Conservation (phyloP, 148 eudicot species). For the Chenopodium suecicum region DNA sequence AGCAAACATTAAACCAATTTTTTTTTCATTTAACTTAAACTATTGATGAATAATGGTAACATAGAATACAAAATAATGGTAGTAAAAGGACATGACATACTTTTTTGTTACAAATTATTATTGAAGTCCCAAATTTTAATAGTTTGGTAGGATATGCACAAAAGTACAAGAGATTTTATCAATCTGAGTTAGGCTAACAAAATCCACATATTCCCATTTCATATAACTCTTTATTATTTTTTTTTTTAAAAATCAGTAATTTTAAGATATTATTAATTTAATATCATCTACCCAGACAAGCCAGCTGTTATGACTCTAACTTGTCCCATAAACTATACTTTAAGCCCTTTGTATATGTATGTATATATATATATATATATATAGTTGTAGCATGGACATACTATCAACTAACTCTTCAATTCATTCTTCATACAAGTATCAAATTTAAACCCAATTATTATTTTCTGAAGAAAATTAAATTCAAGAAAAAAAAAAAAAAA, state of each 20-base stretch:
- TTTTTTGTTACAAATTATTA: slow-evolving; percentile 13
- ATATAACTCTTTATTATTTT: not conserved
- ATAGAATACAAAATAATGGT: not conserved
- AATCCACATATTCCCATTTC: slow-evolving; percentile 21
- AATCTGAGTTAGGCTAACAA: slow-evolving; percentile 3
- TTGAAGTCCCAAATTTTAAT: slow-evolving; percentile 5
- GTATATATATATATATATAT: slow-evolving; percentile 15
- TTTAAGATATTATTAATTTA: slow-evolving; percentile 14
- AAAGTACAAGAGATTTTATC: slow-evolving; percentile 26
- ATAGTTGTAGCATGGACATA: not conserved
- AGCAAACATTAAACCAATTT: too few species aligned
- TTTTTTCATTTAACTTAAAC: too few species aligned
- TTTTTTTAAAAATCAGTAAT: not conserved
- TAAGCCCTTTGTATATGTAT: slow-evolving; percentile 17
- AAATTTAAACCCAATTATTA: not conserved
- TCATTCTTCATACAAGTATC: not conserved
- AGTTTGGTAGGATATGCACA: slow-evolving; percentile 34
- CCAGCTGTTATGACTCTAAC: slow-evolving; percentile 26
- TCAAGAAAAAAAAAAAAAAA: not conserved
- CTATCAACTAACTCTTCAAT: slow-evolving; percentile 10
- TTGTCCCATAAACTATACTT: slow-evolving; percentile 26
- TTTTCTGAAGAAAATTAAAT: not conserved
- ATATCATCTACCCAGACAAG: slow-evolving; percentile 22
- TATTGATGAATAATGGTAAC: slow-evolving; percentile 9
- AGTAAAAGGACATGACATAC: slow-evolving; percentile 3